Evolutionary conservation across 495 filamentous ascomycete species (phyloP).

Genomic region (Gamarada debralockiae): DNA sequence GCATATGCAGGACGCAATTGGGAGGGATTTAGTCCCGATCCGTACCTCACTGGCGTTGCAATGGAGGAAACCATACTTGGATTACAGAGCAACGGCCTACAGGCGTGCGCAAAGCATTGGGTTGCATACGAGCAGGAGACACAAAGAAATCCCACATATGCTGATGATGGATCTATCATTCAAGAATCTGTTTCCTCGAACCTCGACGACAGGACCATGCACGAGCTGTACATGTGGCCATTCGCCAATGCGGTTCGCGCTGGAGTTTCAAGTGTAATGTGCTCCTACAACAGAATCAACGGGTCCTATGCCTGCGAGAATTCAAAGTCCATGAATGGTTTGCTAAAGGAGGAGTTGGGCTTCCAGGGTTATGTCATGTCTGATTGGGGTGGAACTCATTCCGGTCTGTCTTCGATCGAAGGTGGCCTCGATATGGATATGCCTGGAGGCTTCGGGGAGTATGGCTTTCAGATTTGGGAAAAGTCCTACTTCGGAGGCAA

Average conservation of each 20-base stretch:
- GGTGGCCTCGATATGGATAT: neutral
- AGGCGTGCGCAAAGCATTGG: constrained; percentile 79
- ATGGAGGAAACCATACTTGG: constrained; percentile 73
- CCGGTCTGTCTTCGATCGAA: constrained; percentile 51
- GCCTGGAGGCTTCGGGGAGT: constrained; percentile 5
- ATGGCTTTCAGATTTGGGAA: neutral
- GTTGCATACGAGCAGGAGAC: constrained; percentile 62
- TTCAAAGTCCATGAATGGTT: constrained; percentile 69
- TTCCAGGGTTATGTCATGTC: constrained; percentile 95
- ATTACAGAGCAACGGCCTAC: constrained; percentile 71
- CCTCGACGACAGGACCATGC: constrained; percentile 90
- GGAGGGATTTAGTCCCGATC: constrained; percentile 74
- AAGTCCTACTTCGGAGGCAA: constrained; percentile 81
- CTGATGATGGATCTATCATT: constrained; percentile 12
- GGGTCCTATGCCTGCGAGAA: constrained; percentile 66
- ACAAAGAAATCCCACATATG: constrained; percentile 21
- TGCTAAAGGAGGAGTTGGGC: constrained; percentile 84
- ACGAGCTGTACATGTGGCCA: constrained; percentile 91
- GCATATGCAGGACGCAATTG: constrained; percentile 81
- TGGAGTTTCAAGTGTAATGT: constrained; percentile 85
- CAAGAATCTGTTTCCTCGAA: constrained; percentile 68
- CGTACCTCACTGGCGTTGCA: constrained; percentile 66
- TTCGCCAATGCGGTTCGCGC: constrained; percentile 71
- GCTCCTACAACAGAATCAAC: constrained; percentile 84
- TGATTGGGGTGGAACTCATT: constrained; percentile 85